These are phyloP conservation scores for Aspergillus udagawae DNA, from an alignment of 2,329 filamentous ascomycete species.

Conservation along the genomic window DNA sequence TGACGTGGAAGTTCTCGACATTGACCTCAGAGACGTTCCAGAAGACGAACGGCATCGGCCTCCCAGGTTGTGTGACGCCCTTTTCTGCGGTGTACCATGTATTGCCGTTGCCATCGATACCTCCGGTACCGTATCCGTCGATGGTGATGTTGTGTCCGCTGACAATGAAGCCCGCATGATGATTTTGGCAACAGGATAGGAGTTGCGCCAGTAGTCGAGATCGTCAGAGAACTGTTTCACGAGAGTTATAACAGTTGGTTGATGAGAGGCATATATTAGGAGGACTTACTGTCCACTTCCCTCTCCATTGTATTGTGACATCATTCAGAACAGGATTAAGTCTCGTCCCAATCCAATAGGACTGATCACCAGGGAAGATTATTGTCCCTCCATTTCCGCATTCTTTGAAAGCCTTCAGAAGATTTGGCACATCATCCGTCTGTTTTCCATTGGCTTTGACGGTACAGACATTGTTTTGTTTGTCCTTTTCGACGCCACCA, in stretches of 20 bases:
- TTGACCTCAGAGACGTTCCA: conserved; percentile 55
- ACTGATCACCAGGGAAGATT: conserved; percentile 16
- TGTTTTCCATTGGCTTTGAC: conserved; percentile 37
- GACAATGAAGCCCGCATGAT: conserved; percentile 51
- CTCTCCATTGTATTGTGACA: conserved; percentile 51
- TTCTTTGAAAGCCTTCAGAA: conserved; percentile 37
- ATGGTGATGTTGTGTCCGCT: conserved; percentile 50
- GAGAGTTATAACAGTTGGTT: neutral
- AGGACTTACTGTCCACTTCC: conserved; percentile 46
- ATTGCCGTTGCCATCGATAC: conserved; percentile 53
- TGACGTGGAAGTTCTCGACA: conserved; percentile 39
- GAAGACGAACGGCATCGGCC: conserved; percentile 57
- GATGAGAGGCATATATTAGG: neutral
- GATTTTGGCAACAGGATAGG: conserved; percentile 54
- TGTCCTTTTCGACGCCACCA: neutral
- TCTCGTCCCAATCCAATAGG: conserved; percentile 51
- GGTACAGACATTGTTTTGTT: conserved; percentile 30
- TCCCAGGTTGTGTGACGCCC: conserved; percentile 45
- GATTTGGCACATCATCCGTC: conserved; percentile 39
- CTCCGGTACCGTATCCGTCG: conserved; percentile 50
- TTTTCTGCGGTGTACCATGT: conserved; percentile 51
- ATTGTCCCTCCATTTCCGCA: conserved; percentile 44
- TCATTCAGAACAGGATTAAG: conserved; percentile 50
- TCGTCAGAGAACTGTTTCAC: conserved; percentile 44
- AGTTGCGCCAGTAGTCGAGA: conserved; percentile 53